Conservation (phyloP, 1,139 yeast genomes). For the Petasospora rhodanensis region DNA sequence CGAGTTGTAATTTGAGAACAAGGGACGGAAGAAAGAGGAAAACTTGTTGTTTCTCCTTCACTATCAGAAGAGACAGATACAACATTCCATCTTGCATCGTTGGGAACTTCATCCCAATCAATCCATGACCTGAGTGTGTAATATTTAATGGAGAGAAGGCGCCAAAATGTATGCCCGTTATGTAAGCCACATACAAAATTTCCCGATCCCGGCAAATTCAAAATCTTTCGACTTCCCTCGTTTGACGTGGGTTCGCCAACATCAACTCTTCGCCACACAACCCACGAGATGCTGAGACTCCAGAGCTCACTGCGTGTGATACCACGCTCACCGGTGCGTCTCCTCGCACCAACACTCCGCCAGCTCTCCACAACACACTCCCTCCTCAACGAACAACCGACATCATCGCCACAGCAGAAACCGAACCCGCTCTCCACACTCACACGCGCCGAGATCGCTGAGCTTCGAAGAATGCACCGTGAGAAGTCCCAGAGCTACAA, state of each 20-base stretch:
- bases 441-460: constrained; percentile 31
- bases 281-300: too few relatives aligned
- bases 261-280: too few relatives aligned
- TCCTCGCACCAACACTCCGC: too few relatives aligned
- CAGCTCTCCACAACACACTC: constrained; percentile 3
- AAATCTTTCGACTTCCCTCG: too few relatives aligned
- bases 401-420: constrained; percentile 3
- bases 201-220: too few relatives aligned
- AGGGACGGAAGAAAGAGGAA: constrained; percentile 77
- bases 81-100: constrained; percentile 96
- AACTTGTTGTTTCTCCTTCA: constrained; percentile 91
- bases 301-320: too few relatives aligned
- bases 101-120: constrained; percentile 88
- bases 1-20: constrained; percentile 84
- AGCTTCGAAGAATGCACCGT: constrained; percentile 29
- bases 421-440: constrained; percentile 24
- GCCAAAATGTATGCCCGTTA: too few relatives aligned
- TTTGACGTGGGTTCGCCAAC: too few relatives aligned
- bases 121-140: constrained; percentile 16
- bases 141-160: too few relatives aligned
- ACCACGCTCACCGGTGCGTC: too few relatives aligned
- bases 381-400: constrained; percentile 6
- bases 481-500: constrained; percentile 30
- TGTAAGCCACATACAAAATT: too few relatives aligned
- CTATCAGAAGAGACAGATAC: constrained; percentile 87